Percentiles rank a stretch among this genome's conserved stretches.
Evolutionary conservation across 805 yeast genomes (phyloP).

Genomic region (Pichia californica): DNA sequence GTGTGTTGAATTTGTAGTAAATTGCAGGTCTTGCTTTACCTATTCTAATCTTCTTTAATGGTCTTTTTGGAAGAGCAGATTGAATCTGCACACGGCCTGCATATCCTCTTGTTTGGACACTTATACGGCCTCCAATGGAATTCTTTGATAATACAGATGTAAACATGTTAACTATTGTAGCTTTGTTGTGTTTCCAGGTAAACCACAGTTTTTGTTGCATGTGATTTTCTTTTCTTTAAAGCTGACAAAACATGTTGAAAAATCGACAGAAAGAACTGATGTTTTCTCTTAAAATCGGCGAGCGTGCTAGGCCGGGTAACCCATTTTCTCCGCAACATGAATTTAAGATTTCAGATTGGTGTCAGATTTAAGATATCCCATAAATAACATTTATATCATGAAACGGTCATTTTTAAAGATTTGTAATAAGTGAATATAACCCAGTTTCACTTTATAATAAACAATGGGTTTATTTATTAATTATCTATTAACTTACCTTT

Average conservation of each 20-base stretch:
- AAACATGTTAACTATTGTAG: too few relatives aligned
- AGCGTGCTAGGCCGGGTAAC: too few relatives aligned
- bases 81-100: conserved; percentile 27
- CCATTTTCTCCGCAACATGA: neutral
- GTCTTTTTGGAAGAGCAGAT: conserved; percentile 39
- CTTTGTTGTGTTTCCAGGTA: too few relatives aligned
- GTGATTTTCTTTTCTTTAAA: too few relatives aligned
- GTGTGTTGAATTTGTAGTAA: conserved; percentile 81
- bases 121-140: neutral
- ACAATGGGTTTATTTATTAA: neutral
- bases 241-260: neutral
- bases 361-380: too few relatives aligned
- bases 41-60: conserved; percentile 57
- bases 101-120: conserved; percentile 17
- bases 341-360: neutral
- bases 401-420: too few relatives aligned
- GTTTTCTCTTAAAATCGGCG: too few relatives aligned
- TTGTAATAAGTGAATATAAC: too few relatives aligned
- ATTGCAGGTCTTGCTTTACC: conserved; percentile 94
- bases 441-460: too few relatives aligned
- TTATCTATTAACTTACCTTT: conserved; percentile 29
- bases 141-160: neutral
- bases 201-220: too few relatives aligned
- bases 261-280: too few relatives aligned
- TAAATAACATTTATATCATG: too few relatives aligned